Conservation (phyloP, 148 eudicot species). For the Amaranthus cruentus region DNA sequence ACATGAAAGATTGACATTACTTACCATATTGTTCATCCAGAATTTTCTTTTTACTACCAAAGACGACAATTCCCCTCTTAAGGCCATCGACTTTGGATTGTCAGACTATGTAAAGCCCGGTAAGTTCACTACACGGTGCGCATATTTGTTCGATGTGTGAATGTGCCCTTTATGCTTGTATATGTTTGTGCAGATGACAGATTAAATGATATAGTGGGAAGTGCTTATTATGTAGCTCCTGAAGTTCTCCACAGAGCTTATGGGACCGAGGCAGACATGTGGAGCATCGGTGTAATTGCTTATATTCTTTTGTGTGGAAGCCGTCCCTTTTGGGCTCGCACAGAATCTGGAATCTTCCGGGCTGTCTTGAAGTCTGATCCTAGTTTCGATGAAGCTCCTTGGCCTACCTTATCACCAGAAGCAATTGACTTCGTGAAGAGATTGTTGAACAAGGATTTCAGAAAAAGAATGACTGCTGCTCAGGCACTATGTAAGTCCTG, state of each 20-base stretch:
- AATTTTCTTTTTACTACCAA: constrained; percentile 80
- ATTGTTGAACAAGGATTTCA: constrained; percentile 83
- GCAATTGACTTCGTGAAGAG: constrained; percentile 91
- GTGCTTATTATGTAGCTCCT: constrained; percentile 97
- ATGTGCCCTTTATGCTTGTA: constrained; percentile 20
- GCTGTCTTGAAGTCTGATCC: constrained; percentile 93
- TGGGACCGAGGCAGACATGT: constrained; percentile 98
- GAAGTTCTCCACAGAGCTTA: constrained; percentile 94
- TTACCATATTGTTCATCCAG: constrained; percentile 38
- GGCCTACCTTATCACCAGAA: constrained; percentile 81
- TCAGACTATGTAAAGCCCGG: constrained; percentile 98
- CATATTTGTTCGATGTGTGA: constrained; percentile 1
- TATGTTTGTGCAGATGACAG: constrained; percentile 66
- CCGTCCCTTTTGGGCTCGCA: constrained; percentile 91
- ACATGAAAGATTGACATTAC: too few species aligned
- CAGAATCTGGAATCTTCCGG: constrained; percentile 90
- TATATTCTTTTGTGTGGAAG: constrained; percentile 95
- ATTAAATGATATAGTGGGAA: constrained; percentile 92
- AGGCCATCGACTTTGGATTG: constrained; percentile 95
- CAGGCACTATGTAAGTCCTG: constrained; percentile 81
- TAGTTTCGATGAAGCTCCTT: constrained; percentile 84
- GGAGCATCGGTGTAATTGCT: constrained; percentile 99
- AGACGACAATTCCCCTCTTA: constrained; percentile 70
- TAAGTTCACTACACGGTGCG: constrained; percentile 24
- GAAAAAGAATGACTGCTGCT: constrained; percentile 87